Evolutionary conservation across 805 yeast species (phyloP).

Genomic region (Lachancea lanzarotensis): DNA sequence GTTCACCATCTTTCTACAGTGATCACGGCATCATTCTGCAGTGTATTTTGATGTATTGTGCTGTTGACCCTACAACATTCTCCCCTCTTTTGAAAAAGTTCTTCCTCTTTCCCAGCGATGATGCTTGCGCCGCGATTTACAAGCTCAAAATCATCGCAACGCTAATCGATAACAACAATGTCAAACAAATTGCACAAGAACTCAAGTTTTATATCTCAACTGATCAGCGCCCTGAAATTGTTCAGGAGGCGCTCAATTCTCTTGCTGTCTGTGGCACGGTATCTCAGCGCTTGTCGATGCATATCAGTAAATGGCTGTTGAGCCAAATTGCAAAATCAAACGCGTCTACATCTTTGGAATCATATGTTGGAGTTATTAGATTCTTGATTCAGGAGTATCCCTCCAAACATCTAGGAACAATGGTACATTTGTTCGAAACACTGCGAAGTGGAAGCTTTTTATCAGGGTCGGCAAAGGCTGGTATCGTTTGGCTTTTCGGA

Average conservation of each 20-base stretch:
- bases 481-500: constrained; percentile 87
- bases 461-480: constrained; percentile 58
- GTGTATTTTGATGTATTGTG: constrained; percentile 36
- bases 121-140: constrained; percentile 35
- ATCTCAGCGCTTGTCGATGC: constrained; percentile 42
- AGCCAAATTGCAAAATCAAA: constrained; percentile 35
- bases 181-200: constrained; percentile 49
- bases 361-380: constrained; percentile 66
- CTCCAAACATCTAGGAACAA: constrained; percentile 45
- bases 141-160: constrained; percentile 59
- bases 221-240: constrained; percentile 26
- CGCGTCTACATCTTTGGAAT: constrained; percentile 41
- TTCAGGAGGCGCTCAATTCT: constrained; percentile 48
- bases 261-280: constrained; percentile 55
- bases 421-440: constrained; percentile 43
- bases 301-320: constrained; percentile 60
- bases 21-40: constrained; percentile 40
- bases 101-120: constrained; percentile 52
- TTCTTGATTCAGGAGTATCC: constrained; percentile 62
- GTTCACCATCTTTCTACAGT: constrained; percentile 31
- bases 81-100: constrained; percentile 41
- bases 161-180: constrained; percentile 49
- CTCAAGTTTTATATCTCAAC: constrained; percentile 49
- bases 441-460: constrained; percentile 23
- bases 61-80: constrained; percentile 31